Conservation (phyloP, 495 filamentous ascomycete species). For the Penicillium parvum region DNA sequence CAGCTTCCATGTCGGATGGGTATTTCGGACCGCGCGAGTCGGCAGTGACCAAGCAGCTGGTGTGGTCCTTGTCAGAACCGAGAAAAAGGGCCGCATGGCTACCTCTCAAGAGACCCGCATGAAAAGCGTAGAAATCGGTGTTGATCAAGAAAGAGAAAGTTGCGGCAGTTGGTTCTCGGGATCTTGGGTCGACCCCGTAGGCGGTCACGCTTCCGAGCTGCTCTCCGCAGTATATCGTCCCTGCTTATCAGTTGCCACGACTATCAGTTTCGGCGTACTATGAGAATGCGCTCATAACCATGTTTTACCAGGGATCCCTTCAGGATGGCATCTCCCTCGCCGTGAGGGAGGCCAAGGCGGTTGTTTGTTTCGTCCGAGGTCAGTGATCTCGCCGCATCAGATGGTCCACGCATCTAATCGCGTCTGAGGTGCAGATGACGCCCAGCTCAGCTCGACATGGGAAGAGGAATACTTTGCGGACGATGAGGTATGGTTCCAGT, state of each 20-base stretch:
- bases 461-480: conserved; percentile 67
- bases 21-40: conserved; percentile 14
- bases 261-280: background rate
- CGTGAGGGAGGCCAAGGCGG: conserved; percentile 58
- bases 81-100: conserved; percentile 33
- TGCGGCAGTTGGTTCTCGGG: background rate
- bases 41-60: conserved; percentile 20
- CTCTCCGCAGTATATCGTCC: conserved; percentile 12
- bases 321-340: conserved; percentile 75
- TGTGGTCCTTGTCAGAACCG: conserved; percentile 24
- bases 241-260: background rate
- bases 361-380: conserved; percentile 70
- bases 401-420: conserved; percentile 17
- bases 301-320: conserved; percentile 78
- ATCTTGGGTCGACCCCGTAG: conserved; percentile 10
- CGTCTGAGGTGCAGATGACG: conserved; percentile 49
- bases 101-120: background rate
- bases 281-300: conserved; percentile 27
- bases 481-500: conserved; percentile 42
- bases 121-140: background rate
- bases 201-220: conserved; percentile 19
- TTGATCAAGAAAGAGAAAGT: background rate
- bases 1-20: conserved; percentile 19
- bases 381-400: conserved; percentile 46
- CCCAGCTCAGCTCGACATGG: conserved; percentile 64